These are phyloP conservation scores for Lodderomyces pseudojiufengensis DNA, from an alignment of 1,139 yeast genomes.

Conservation along the genomic window DNA sequence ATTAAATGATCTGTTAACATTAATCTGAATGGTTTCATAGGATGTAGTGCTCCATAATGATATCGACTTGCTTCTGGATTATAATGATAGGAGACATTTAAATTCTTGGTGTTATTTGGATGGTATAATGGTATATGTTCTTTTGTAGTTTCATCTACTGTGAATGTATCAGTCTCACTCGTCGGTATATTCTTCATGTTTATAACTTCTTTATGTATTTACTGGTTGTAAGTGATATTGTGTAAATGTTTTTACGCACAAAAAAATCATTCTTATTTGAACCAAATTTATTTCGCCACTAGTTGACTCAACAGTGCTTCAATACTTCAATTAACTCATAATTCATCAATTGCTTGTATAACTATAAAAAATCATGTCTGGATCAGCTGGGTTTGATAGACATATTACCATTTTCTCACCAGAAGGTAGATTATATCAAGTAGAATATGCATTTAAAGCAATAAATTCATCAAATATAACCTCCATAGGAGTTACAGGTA, in stretches of 20 bases:
- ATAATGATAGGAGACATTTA: constrained; percentile 79
- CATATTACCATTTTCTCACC: constrained; percentile 98
- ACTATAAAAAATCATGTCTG: constrained; percentile 21
- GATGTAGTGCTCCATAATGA: constrained; percentile 91
- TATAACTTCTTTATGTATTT: neutral
- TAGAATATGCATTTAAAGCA: constrained; percentile 96
- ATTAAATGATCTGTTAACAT: constrained; percentile 94
- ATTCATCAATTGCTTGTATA: neutral
- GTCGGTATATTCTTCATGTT: constrained; percentile 7
- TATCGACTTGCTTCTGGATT: constrained; percentile 78
- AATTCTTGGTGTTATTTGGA: constrained; percentile 25
- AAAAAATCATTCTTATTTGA: neutral
- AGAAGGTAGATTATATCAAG: constrained; percentile 96
- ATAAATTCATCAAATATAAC: constrained; percentile 91
- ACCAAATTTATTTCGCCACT: constrained; percentile 7
- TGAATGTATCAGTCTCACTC: constrained; percentile 33
- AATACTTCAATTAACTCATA: neutral
- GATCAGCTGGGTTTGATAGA: constrained; percentile 93
- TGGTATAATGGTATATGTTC: constrained; percentile 59
- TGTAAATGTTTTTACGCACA: neutral
- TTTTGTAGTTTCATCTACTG: constrained; percentile 55
- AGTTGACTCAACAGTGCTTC: neutral
- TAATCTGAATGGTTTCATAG: constrained; percentile 96
- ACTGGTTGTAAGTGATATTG: neutral
- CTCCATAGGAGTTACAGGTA: constrained; percentile 81